Base-by-base conservation (phyloP, 2,329 filamentous ascomycete genomes). In the Epichloe bromicola region DNA sequence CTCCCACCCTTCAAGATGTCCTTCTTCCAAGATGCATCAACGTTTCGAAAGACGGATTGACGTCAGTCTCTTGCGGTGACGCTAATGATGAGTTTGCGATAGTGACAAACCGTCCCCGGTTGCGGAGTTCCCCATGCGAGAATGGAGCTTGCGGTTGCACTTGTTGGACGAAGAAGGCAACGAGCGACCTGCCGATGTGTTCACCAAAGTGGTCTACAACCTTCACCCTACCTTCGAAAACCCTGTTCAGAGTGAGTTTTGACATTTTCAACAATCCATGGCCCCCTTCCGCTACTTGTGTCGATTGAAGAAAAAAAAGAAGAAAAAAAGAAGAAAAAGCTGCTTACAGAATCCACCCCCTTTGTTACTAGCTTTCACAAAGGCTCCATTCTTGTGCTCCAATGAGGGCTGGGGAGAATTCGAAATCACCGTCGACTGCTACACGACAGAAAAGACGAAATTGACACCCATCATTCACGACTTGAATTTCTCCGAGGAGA, bases 381-480 rank as follows among this genome's bases (percentile, higher is more conserved):
- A 86, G 57, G 80, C 89, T 0, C 93, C 93, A 0, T 98, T 97
- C 72, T 78, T 78, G 57, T 95, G 95, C 68, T 75, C 82, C 56
- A 95, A 98, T 69, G 87, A 96, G 70, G 93, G 93, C 59, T 98
- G 93, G 93, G 93, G 93, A 63, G 93, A 97, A 71, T 98, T 98
- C 66, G 93, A 97, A 65, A 91, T 98, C 82, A 76, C 75, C 46
- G 93, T 97, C 62, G 81, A 86, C 55, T 78, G 94, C 59, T 85
- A 83, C 63, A 86, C 85, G 42, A 82, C 85, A 33, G 88, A 93
- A 69, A 96, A 96, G 74, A 85, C 84, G 52, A 91, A 95, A 63
- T 80, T 88, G 62, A 75, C 79, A 14, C 66, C 65, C 54, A 75
- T 98, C 57, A 71, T 75, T 48, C 93, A 98, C 68, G 93, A 98